A percentile compares a stretch with the other conserved stretches of the same genome.
phyloP scores from a whole-genome alignment of 139 green algal genomes.

The Astrephomene gubernaculifera region DNA sequence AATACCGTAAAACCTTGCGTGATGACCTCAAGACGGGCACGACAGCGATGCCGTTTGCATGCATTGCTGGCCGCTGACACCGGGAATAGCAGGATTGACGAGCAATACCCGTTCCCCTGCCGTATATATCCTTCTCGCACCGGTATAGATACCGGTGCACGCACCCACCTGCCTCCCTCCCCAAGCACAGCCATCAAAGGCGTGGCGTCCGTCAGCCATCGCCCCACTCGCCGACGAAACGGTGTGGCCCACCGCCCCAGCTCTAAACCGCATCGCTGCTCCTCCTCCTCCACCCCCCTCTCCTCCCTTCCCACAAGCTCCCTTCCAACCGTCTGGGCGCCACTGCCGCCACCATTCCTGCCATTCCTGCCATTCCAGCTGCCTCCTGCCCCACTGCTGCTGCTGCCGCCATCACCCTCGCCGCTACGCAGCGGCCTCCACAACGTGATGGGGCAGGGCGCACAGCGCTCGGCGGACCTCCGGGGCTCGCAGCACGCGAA shows the following conservation, averaged over 20 bases:
- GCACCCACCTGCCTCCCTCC: slow-evolving; percentile 2
- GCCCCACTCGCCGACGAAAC: slow-evolving; percentile 62
- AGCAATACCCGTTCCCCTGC: neutral
- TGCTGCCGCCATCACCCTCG: neutral
- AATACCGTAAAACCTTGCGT: too few relatives aligned
- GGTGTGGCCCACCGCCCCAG: slow-evolving; percentile 71
- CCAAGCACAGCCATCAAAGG: slow-evolving; percentile 46
- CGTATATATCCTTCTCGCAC: neutral
- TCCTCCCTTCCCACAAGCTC: neutral
- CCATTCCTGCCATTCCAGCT: too few relatives aligned
- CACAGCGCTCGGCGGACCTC: slow-evolving; percentile 20
- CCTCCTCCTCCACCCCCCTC: neutral
- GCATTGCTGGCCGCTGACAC: too few relatives aligned
- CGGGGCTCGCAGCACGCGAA: slow-evolving; percentile 60
- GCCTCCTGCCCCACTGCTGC: neutral
- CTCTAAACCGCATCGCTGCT: slow-evolving; percentile 57
- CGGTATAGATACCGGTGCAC: neutral
- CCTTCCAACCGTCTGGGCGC: too few relatives aligned
- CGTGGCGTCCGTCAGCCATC: slow-evolving; percentile 69
- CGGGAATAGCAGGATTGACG: too few relatives aligned
- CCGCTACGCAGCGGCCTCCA: slow-evolving; percentile 22
- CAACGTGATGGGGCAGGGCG: slow-evolving; percentile 49
- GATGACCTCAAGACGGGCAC: too few relatives aligned
- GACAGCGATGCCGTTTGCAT: too few relatives aligned
- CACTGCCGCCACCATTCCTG: neutral